phyloP scores from a whole-genome alignment of 768 basidiomycete species.

The Boletales sp. region DNA sequence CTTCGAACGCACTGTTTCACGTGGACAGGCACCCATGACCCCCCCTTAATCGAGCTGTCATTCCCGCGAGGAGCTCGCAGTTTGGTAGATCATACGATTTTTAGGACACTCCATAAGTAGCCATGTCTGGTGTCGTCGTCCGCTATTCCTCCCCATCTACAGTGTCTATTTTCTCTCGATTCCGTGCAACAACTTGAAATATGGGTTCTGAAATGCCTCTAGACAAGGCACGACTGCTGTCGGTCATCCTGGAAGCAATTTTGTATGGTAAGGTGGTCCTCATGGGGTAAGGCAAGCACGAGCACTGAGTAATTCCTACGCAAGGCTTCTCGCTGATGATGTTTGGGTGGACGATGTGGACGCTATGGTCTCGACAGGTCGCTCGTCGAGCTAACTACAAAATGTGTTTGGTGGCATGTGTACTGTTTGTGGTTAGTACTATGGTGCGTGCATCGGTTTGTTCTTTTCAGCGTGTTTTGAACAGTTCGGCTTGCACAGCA shows the following conservation, averaged over 20 bases:
- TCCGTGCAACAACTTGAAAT: too few species aligned
- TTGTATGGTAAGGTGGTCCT: slow-evolving; percentile 2
- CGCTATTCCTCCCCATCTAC: too few species aligned
- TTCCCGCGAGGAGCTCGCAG: too few species aligned
- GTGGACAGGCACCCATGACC: too few species aligned
- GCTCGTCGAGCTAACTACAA: slow-evolving; percentile 5
- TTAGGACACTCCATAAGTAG: too few species aligned
- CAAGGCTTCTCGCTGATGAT: slow-evolving; percentile 31
- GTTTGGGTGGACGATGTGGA: slow-evolving; percentile 28
- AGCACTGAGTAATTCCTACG: background rate
- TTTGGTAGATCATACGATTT: too few species aligned
- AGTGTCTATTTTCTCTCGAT: too few species aligned
- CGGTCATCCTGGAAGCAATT: slow-evolving; percentile 1
- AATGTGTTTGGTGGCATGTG: slow-evolving; percentile 16
- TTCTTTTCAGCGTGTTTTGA: too few species aligned
- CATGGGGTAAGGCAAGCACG: background rate
- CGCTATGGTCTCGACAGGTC: slow-evolving; percentile 10
- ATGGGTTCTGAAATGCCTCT: background rate
- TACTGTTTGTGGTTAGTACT: slow-evolving; percentile 23
- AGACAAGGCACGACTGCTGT: background rate
- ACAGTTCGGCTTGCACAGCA: slow-evolving; percentile 10
- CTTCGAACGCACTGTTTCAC: too few species aligned
- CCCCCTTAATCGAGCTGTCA: too few species aligned
- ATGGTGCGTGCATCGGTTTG: slow-evolving; percentile 9
- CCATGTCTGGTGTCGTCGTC: too few species aligned